Base-by-base conservation (phyloP, 305 asterid species). In the Coffea humblotiana region DNA sequence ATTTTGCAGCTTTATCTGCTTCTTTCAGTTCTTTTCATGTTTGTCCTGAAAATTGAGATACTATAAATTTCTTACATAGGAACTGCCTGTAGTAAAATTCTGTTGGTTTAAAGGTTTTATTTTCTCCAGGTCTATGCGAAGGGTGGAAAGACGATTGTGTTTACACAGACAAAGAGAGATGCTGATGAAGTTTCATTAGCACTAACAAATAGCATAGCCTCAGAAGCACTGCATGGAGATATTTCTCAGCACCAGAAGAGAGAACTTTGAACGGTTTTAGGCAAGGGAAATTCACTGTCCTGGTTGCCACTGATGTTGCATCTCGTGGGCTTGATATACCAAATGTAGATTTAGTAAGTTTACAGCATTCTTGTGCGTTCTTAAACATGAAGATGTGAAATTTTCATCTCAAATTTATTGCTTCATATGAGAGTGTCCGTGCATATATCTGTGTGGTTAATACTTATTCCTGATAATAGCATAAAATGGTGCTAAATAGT, bases 291-390 rank as follows among this genome's bases (percentile, higher is more conserved):
- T 94, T 93, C 83, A 93, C 97, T 23, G 98, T 90, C 74, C 97
- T 95, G 48, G 98, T 95, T 81, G 98, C 98, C 61, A 93, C 97
- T 82, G 97, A 93, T 87, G 99, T 96, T 83, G 99, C 99, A 25
- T 87, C 99, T 80, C 98, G 97, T n/a, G 99, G 98, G 77, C 98
- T 94, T 71, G 99, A 96, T 86, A 92, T 96, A 65, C 99, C 99
- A 48, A 90, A 94, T 85, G 99, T 96, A 82, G 99, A 96, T 88
- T 91, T 96, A 78, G 98, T 96, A 89, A 90, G 97, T 91, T 86
- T 21, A 11, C 8, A 3, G 74, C 48, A 47, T 7, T 49, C 3
- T 49, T 49, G 15, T 10, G 32, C 15, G 1, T 49, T 49, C 54
- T 49, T 49, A 49, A 49, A 12, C 54, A 14, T 49, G 54, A 49